Base-by-base conservation (phyloP, 192 early-diverging fungal genomes). In the Coemansia sp. region DNA sequence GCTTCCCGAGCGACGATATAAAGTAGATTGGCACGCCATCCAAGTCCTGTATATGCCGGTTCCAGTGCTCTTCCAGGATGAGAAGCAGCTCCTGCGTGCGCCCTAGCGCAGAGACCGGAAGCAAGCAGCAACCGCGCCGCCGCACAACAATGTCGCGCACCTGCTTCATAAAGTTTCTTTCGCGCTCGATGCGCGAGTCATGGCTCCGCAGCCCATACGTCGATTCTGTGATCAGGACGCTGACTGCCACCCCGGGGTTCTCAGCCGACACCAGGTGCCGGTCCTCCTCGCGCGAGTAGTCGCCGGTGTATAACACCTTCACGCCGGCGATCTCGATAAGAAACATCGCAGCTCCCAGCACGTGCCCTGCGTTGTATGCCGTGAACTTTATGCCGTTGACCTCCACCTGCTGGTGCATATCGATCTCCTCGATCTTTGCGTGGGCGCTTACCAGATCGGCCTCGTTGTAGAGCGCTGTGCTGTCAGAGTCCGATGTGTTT, bases 281-380 rank as follows among this genome's bases (percentile, higher is more conserved):
- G 84, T 99, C 98, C 78, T 99, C 97, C 81, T 99, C 97, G 45
- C 96, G 91, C 30, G 95, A 97, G 71, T 99, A 99, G 76, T 99
- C 97, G 52, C 97, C 97, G 2, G 97, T 99, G 78, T 99, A 99
- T 12, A 99, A 85, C 23, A 94, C 87, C 70, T 91, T 88, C 30
- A 98, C 89, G 57, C 95, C 92, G 10, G 92, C 92, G 61, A 94
- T 93, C 68, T 94, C 93, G 44, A 94, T 90, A 71, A 93, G 84
- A 69, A 96, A 99, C 98, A 99, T 98, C 35, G 95, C 95, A 0
- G 98, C 98, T 4, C 98, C 98, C 35, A 99, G 87, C 3, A 99
- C 98, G 67, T 99, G 98, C 18, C 98, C 98, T 14, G 98, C 98
- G 74, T 99, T 97, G 77, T 92, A 99, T 6, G 91, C 89, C 0